A percentile compares a stretch with the other conserved stretches of the same genome.
Conservation (phyloP, 495 filamentous ascomycete species). For the Pyrenula aspistea region DNA sequence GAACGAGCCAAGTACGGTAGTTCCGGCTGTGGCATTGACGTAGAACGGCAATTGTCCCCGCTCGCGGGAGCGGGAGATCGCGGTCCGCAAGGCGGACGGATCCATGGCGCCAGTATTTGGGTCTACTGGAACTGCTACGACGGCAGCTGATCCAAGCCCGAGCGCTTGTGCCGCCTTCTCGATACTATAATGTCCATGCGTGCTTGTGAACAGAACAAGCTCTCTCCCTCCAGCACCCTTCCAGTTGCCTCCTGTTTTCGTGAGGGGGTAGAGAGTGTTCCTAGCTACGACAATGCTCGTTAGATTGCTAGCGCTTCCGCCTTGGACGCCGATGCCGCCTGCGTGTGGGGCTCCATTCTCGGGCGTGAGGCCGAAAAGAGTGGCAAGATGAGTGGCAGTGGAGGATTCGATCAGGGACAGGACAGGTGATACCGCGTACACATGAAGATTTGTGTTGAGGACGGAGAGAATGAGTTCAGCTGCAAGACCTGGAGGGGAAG, state of each 20-base stretch:
- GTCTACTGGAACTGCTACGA: constrained; percentile 67
- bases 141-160: constrained; percentile 64
- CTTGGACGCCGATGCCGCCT: constrained; percentile 79
- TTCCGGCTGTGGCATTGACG: constrained; percentile 91
- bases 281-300: constrained; percentile 83
- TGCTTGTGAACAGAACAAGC: constrained; percentile 81
- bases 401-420: constrained; percentile 76
- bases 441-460: constrained; percentile 84
- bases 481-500: constrained; percentile 71
- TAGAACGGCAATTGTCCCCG: constrained; percentile 77
- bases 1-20: constrained; percentile 83
- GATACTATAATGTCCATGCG: constrained; percentile 86
- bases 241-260: constrained; percentile 57
- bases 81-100: constrained; percentile 45
- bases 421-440: constrained; percentile 83
- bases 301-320: constrained; percentile 75
- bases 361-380: constrained; percentile 62
- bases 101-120: constrained; percentile 53
- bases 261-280: constrained; percentile 68
- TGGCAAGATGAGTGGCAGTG: constrained; percentile 55
- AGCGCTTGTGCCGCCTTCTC: constrained; percentile 84
- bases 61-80: constrained; percentile 42
- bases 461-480: constrained; percentile 72
- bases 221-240: constrained; percentile 21
- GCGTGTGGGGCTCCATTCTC: constrained; percentile 34